These are phyloP conservation scores for Solanum hybrid DNA, from an alignment of 305 asterid species.

Conservation along the genomic window DNA sequence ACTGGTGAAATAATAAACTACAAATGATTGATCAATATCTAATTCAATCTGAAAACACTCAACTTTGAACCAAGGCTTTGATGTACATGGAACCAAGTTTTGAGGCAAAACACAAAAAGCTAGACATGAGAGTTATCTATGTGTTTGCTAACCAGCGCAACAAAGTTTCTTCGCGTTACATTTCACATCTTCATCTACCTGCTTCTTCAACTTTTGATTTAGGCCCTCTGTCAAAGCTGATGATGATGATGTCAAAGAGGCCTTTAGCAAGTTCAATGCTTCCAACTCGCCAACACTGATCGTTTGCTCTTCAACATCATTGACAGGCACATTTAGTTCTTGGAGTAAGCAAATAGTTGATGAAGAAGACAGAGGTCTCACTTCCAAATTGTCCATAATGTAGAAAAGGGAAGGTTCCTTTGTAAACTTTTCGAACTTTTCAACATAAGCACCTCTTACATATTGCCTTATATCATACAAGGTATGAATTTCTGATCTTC, in stretches of 20 bases:
- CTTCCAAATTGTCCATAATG: slow-evolving; percentile 1
- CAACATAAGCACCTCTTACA: background rate
- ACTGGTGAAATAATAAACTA: no score
- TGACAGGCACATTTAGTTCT: background rate
- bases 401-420: background rate
- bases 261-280: slow-evolving; percentile 10
- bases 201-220: background rate
- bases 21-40: no score
- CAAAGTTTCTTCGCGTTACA: background rate
- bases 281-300: background rate
- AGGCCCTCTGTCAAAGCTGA: slow-evolving; percentile 9
- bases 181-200: background rate
- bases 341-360: slow-evolving; percentile 1
- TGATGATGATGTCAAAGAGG: slow-evolving; percentile 14
- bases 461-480: background rate
- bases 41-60: no score
- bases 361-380: background rate
- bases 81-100: background rate
- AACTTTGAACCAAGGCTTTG: background rate
- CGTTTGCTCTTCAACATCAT: slow-evolving; percentile 4
- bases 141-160: background rate
- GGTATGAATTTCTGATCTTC: background rate
- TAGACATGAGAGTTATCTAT: background rate
- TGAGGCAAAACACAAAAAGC: background rate
- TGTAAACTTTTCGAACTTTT: background rate